Evolutionary conservation across 495 filamentous ascomycete species (phyloP).

Genomic region (Penicillium lagena): DNA sequence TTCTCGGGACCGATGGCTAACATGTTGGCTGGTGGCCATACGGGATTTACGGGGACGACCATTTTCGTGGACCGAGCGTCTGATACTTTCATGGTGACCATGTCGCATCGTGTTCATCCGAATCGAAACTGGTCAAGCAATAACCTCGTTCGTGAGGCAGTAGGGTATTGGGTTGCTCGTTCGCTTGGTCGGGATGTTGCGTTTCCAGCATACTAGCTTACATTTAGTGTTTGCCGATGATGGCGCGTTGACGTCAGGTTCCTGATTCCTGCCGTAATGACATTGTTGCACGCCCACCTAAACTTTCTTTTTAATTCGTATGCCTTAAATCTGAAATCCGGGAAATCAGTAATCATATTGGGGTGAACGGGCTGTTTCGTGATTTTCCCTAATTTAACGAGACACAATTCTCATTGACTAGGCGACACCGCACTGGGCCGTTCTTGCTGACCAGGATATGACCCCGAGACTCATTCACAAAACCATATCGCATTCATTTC

Average conservation of each 20-base stretch:
- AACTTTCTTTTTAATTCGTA: background rate
- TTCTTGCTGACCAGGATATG: no score
- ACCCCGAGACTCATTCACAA: no score
- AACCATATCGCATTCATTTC: no score
- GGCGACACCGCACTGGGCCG: no score
- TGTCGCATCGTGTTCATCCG: constrained; percentile 18
- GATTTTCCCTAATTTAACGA: no score
- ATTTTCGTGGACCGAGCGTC: constrained; percentile 15
- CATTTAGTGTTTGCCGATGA: constrained; percentile 9
- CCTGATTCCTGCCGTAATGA: constrained; percentile 6
- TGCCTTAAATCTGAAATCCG: background rate
- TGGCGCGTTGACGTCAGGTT: background rate
- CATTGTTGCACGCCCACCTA: constrained; percentile 5
- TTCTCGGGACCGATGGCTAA: constrained; percentile 20
- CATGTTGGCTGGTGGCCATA: constrained; percentile 16
- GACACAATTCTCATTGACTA: no score
- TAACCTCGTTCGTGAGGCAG: constrained; percentile 17
- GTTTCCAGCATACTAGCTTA: constrained; percentile 10
- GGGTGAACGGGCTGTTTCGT: no score
- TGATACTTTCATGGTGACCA: constrained; percentile 15
- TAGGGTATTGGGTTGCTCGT: constrained; percentile 20
- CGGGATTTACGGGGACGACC: constrained; percentile 20
- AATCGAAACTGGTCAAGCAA: constrained; percentile 19
- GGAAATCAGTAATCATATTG: no score
- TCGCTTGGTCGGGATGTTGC: constrained; percentile 14